Evolutionary conservation across 2,329 filamentous ascomycete species (phyloP), one percentile per base, ranked within the genome.

Genomic region (Fusarium acutatum): DNA sequence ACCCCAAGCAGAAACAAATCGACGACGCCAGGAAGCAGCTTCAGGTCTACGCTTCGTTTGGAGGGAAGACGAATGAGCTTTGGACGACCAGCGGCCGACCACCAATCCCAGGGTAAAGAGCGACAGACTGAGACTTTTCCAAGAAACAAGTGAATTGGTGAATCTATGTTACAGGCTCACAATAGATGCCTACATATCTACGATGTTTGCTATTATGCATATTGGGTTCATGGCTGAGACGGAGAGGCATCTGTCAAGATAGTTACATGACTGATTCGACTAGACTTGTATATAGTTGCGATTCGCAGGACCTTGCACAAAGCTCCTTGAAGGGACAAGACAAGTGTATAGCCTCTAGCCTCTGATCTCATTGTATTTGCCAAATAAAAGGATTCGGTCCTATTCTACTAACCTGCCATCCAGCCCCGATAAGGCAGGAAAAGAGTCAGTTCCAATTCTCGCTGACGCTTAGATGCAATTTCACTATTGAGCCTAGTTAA

Each of bases 51-150:
- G 12, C 71, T 77, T 52, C 71, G 64, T 58, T 67, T 67, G 59
- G 71, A 79, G 38, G 67, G 57, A 22, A 68, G 59, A 53, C 47
- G 53, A 24, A 44, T 56, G 50, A 71, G 63, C 58, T 59, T 57
- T 59, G 64, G 64, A 46, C 46, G 60, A 67, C 58, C 37, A 32
- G 35, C 20, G 17, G 43, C 34, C 18, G 41, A 75, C 34, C 61
- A 43, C 28, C 54, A 75, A 30, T 24, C 13, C 24, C 49, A 54
- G 44, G 22, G 41, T 13, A 41, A 46, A 32, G 60, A 40, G n/a
- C 67, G 64, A 47, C 67, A 76, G 37, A 64, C 64, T n/a, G 72
- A 70, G 60, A 67, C 73, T 50, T 58, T 69, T 56, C 52, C 67
- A 30, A 58, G 69, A 44, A 65, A 59, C 32, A 50, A 44, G 34